Evolutionary conservation across 2,329 filamentous ascomycete species (phyloP).

Genomic region (Aureobasidium sp.): DNA sequence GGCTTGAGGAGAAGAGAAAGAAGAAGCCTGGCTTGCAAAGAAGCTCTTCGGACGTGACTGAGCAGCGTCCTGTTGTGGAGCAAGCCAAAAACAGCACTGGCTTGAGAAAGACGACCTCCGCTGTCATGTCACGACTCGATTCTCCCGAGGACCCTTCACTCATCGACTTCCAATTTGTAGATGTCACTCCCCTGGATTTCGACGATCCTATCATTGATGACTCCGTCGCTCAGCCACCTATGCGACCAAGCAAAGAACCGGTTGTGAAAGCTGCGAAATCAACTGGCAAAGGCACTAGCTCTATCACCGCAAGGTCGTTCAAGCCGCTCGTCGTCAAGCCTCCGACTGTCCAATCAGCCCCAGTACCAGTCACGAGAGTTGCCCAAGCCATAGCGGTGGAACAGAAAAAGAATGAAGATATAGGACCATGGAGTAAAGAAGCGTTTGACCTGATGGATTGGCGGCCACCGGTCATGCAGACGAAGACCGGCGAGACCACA

Average conservation of each 20-base stretch:
- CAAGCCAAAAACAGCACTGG: background rate
- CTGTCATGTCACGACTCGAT: background rate
- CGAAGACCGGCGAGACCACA: background rate
- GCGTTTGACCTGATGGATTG: constrained; percentile 58
- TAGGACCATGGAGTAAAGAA: constrained; percentile 61
- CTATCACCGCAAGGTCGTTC: constrained; percentile 22
- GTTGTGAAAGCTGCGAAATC: background rate
- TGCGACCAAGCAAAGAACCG: background rate
- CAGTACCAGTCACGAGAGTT: background rate
- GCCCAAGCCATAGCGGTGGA: constrained; percentile 7
- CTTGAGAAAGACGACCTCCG: background rate
- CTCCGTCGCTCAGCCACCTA: background rate
- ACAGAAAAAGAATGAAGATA: constrained; percentile 23
- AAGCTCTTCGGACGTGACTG: constrained; percentile 10
- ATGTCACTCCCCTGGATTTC: background rate
- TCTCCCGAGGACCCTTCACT: constrained; percentile 12
- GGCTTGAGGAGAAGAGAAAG: constrained; percentile 21
- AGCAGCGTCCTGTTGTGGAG: background rate
- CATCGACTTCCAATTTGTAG: background rate
- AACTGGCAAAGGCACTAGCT: background rate
- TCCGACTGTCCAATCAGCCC: constrained; percentile 17
- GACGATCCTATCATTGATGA: background rate
- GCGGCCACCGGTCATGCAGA: constrained; percentile 40
- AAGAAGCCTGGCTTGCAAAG: background rate
- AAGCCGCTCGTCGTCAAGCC: constrained; percentile 21